A percentile compares a stretch with the other conserved stretches of the same genome.
These are phyloP conservation scores for Fusarium longipes DNA, from an alignment of 2,329 filamentous ascomycete species.

Conservation along the genomic window DNA sequence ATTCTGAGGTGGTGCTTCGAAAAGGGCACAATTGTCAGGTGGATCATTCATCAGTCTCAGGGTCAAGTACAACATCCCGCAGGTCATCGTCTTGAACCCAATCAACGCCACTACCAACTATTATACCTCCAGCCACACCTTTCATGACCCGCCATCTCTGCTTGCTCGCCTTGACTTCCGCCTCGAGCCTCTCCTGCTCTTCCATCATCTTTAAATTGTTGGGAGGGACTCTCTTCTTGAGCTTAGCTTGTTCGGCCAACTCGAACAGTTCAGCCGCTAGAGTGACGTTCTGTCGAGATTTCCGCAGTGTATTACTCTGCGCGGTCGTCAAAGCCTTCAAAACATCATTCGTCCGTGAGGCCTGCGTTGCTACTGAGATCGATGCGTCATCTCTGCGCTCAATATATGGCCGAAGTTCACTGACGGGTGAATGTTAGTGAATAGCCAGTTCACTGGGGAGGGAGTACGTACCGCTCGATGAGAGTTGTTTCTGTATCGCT, in stretches of 20 bases:
- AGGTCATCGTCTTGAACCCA: constrained; percentile 79
- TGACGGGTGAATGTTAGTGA: constrained; percentile 51
- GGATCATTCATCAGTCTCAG: constrained; percentile 58
- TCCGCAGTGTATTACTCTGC: constrained; percentile 67
- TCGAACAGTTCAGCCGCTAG: constrained; percentile 72
- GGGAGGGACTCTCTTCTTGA: constrained; percentile 64
- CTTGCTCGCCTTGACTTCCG: constrained; percentile 69
- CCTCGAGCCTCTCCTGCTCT: constrained; percentile 70
- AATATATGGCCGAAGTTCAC: constrained; percentile 74
- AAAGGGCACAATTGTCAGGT: not conserved
- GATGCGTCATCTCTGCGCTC: constrained; percentile 75
- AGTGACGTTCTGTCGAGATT: constrained; percentile 69
- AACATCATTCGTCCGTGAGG: constrained; percentile 62
- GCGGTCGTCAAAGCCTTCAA: constrained; percentile 65
- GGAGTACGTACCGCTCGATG: constrained; percentile 70
- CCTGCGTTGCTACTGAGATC: constrained; percentile 69
- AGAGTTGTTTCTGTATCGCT: constrained; percentile 70
- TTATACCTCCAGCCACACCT: constrained; percentile 79
- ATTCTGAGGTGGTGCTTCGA: not conserved
- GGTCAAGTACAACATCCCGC: constrained; percentile 77
- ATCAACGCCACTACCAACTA: constrained; percentile 84
- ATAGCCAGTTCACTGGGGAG: not conserved
- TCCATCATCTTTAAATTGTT: constrained; percentile 62
- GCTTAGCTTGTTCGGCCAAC: constrained; percentile 67
- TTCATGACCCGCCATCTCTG: constrained; percentile 81